Evolutionary conservation across 2,329 filamentous ascomycete species (phyloP).

Genomic region (Westerdykella aurantiaca): DNA sequence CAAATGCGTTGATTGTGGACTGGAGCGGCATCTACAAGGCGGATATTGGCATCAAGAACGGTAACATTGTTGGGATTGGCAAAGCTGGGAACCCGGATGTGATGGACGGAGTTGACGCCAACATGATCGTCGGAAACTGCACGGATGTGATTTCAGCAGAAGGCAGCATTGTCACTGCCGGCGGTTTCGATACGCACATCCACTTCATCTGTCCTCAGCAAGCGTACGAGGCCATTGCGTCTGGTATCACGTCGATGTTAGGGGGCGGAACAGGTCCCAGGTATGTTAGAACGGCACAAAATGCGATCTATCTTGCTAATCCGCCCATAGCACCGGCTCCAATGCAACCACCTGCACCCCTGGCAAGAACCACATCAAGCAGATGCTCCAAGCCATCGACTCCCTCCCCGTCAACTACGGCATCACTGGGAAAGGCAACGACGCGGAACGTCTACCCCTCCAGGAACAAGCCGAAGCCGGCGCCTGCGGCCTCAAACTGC

Average conservation of each 20-base stretch:
- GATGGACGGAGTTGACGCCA: conserved; percentile 77
- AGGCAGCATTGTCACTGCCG: conserved; percentile 83
- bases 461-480: conserved; percentile 77
- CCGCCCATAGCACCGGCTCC: conserved; percentile 62
- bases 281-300: conserved; percentile 36
- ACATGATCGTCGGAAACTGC: conserved; percentile 77
- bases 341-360: conserved; percentile 93
- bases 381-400: conserved; percentile 88
- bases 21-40: conserved; percentile 93
- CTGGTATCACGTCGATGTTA: conserved; percentile 84
- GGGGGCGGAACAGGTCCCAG: conserved; percentile 90
- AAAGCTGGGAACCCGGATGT: conserved; percentile 97
- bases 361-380: conserved; percentile 70
- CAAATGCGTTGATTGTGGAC: conserved; percentile 85
- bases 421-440: conserved; percentile 91
- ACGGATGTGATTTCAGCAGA: conserved; percentile 92
- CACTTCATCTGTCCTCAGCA: conserved; percentile 96
- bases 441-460: conserved; percentile 63
- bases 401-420: conserved; percentile 77
- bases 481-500: conserved; percentile 84
- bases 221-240: conserved; percentile 72
- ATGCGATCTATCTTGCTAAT: conserved; percentile 13
- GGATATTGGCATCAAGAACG: conserved; percentile 88
- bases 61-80: conserved; percentile 79
- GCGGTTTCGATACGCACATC: conserved; percentile 84